Base-by-base conservation (phyloP, 2,329 filamentous ascomycete genomes). In the Tolypocladium cylindrosporum region DNA sequence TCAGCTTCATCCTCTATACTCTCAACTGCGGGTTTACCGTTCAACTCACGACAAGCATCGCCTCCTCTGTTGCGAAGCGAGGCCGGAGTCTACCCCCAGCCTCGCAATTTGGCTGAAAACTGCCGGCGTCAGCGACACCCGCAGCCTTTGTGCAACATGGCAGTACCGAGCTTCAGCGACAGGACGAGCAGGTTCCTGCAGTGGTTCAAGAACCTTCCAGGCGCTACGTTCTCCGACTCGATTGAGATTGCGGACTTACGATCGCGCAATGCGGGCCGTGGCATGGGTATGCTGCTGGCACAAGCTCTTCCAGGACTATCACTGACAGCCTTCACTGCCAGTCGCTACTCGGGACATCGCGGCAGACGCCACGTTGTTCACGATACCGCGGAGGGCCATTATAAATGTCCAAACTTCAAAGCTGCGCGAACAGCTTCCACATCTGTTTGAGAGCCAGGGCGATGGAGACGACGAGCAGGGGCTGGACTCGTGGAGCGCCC, bases 331-430 rank as follows among this genome's bases (percentile, higher is more conserved):
- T 34, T 19, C 45, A n/a, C 45, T 51, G 16, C 48, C 27, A 93
- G 89, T 95, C 65, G 89, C 91, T 34, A 80, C 75, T 27, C 70
- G 79, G 59, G 83, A 90, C 61, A 90, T 96, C 57, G 74, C 78
- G 21, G 81, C 88, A 64, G 89, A 91, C 60, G 89, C 90, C 58
- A 82, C 87, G 54, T 80, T 96, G 50, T 96, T 96, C 76, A 86
- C 84, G 53, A 89, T 96, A 61, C 90, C 91, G 2, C 84, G 89
- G 61, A 74, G 77, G 53, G 77, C 81, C 55, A 86, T 96, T 61
- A 83, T 96, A 67, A 89, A 83, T 64, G 77, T 83, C 27, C 80
- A 87, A 67, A 95, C 88, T 45, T 94, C 90, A 1, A 78, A 81
- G 54, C 77, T 96, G 37, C 79, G 81, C 31, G 74, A 71, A 64